A percentile compares a stretch with the other conserved stretches of the same genome.
Evolutionary conservation across 129 eudicot species (phyloP).

Genomic region (Cynara cardunculus): DNA sequence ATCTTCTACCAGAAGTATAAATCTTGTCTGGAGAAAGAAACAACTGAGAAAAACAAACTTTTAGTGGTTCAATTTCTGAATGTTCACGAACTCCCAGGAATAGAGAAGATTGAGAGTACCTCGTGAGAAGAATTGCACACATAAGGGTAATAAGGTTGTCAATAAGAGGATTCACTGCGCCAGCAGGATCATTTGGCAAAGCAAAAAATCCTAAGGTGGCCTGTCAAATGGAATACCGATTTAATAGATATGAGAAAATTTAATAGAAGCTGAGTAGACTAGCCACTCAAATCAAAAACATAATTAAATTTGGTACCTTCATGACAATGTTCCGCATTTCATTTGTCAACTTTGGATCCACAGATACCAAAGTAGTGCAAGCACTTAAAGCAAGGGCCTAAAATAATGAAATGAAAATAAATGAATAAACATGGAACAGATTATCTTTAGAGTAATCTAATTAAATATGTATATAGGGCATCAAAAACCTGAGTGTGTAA

Average conservation of each 20-base stretch:
- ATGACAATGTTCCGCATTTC: constrained; percentile 87
- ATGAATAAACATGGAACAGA: not conserved
- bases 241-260: not conserved
- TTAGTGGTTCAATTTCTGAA: not conserved
- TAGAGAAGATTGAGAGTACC: constrained; percentile 42
- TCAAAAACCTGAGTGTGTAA: constrained; percentile 75
- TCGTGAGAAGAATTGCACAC: constrained; percentile 88
- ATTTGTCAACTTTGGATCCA: constrained; percentile 91
- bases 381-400: constrained; percentile 98
- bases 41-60: not conserved
- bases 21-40: not conserved
- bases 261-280: not conserved
- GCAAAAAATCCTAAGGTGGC: constrained; percentile 96
- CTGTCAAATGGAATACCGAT: constrained; percentile 35
- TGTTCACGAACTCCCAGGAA: not conserved
- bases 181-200: constrained; percentile 85
- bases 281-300: not conserved
- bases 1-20: not conserved
- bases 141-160: constrained; percentile 83
- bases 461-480: not conserved
- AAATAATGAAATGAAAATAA: constrained; percentile 1
- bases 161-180: constrained; percentile 68
- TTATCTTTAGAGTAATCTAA: not conserved
- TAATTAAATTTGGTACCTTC: constrained; percentile 53
- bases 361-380: constrained; percentile 96